A percentile compares a stretch with the other conserved stretches of the same genome.
Evolutionary conservation across 176 grass and related monocot genomes (phyloP).

Genomic region (Paspalum notatum): DNA sequence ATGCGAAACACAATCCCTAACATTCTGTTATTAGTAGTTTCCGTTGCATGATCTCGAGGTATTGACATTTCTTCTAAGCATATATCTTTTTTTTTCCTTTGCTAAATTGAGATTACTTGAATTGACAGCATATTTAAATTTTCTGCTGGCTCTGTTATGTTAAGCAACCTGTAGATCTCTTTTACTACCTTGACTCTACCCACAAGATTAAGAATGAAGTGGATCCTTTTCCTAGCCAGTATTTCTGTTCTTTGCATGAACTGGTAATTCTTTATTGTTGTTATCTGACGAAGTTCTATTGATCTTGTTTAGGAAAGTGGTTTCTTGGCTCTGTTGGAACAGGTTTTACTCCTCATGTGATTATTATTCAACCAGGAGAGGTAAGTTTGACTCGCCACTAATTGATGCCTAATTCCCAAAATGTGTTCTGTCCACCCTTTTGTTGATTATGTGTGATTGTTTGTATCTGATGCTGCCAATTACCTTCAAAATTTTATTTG

Average conservation of each 20-base stretch:
- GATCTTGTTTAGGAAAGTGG: conserved; percentile 78
- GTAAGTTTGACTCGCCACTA: conserved; percentile 36
- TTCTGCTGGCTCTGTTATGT: background rate
- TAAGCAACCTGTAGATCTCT: conserved; percentile 6
- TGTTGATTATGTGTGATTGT: conserved; percentile 4
- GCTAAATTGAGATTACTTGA: background rate
- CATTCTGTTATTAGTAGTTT: background rate
- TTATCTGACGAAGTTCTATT: conserved; percentile 15
- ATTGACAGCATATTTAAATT: background rate
- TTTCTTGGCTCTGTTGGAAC: conserved; percentile 90
- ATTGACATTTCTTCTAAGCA: background rate
- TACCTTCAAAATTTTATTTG: conserved; percentile 6
- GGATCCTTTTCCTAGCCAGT: background rate
- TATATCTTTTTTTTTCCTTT: background rate
- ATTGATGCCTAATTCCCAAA: background rate
- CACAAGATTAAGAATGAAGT: background rate
- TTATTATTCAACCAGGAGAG: conserved; percentile 86
- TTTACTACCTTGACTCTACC: background rate
- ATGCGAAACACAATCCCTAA: background rate
- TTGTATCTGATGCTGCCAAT: background rate
- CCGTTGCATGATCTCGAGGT: background rate
- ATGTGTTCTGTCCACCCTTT: background rate
- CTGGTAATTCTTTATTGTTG: background rate
- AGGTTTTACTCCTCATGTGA: conserved; percentile 96
- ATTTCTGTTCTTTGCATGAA: conserved; percentile 17